phyloP scores from a whole-genome alignment of 1,139 yeast genomes.

The Arxiozyma slooffiae region DNA sequence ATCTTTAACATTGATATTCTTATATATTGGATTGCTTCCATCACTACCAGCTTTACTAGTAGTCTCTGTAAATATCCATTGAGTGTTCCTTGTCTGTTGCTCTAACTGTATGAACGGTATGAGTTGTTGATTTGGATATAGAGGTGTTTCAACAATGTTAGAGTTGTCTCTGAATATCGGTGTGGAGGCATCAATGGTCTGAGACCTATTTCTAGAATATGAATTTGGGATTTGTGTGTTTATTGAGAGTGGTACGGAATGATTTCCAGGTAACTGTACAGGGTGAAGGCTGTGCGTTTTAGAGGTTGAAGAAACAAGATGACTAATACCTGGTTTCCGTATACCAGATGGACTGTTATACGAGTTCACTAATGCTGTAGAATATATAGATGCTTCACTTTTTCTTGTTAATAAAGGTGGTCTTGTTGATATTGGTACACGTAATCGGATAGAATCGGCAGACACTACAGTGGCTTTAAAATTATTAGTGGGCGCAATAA shows the following conservation, averaged over 20 bases:
- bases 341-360: not conserved
- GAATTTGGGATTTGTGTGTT: constrained; percentile 11
- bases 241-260: constrained; percentile 18
- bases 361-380: not conserved
- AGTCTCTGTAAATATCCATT: constrained; percentile 6
- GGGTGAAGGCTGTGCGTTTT: not conserved
- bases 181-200: constrained; percentile 14
- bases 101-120: too few species aligned
- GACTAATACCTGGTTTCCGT: not conserved
- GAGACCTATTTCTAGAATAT: constrained; percentile 10
- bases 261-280: constrained; percentile 7
- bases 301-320: not conserved
- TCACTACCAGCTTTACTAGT: constrained; percentile 3
- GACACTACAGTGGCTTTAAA: not conserved
- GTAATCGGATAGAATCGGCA: not conserved
- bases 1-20: constrained; percentile 30
- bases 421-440: not conserved
- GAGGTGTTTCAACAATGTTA: not conserved
- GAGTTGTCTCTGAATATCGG: constrained; percentile 6
- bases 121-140: not conserved
- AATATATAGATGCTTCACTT: constrained; percentile 21
- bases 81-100: constrained; percentile 1
- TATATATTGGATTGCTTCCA: constrained; percentile 12
- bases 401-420: constrained; percentile 6
- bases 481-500: not conserved